Conservation (phyloP, 305 asterid species). For the Petunia hybrid region DNA sequence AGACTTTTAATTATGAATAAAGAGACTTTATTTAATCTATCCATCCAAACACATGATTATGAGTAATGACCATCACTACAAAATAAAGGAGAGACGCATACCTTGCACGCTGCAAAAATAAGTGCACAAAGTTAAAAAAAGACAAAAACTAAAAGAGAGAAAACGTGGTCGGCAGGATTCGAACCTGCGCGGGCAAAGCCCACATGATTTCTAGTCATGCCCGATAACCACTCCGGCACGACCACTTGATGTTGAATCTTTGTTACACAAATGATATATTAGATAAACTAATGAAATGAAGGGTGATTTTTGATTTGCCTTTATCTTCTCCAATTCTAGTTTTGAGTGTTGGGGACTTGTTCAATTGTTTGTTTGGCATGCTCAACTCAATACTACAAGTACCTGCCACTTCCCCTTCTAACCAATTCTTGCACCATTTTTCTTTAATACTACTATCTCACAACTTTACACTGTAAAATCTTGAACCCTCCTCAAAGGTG, state of each 20-base stretch:
- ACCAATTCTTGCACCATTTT: not conserved
- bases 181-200: constrained; percentile 99
- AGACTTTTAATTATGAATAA: too few relatives aligned
- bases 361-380: not conserved
- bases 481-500: not conserved
- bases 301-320: not conserved
- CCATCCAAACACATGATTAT: too few relatives aligned
- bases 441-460: not conserved
- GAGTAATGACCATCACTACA: too few relatives aligned
- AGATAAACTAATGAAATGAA: not conserved
- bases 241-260: constrained; percentile 49
- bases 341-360: not conserved
- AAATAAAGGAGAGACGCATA: too few relatives aligned
- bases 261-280: too few relatives aligned
- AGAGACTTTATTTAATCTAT: too few relatives aligned
- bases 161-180: constrained; percentile 88
- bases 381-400: not conserved
- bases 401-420: not conserved
- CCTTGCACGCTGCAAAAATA: too few relatives aligned
- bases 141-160: not conserved
- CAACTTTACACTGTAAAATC: not conserved
- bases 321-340: constrained; percentile 25
- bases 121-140: not conserved
- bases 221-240: constrained; percentile 99
- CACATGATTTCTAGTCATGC: constrained; percentile 99